A percentile compares a stretch with the other conserved stretches of the same genome.
These are phyloP conservation scores for Cladosporium sp. DNA, from an alignment of 2,329 filamentous ascomycete species.

Conservation along the genomic window DNA sequence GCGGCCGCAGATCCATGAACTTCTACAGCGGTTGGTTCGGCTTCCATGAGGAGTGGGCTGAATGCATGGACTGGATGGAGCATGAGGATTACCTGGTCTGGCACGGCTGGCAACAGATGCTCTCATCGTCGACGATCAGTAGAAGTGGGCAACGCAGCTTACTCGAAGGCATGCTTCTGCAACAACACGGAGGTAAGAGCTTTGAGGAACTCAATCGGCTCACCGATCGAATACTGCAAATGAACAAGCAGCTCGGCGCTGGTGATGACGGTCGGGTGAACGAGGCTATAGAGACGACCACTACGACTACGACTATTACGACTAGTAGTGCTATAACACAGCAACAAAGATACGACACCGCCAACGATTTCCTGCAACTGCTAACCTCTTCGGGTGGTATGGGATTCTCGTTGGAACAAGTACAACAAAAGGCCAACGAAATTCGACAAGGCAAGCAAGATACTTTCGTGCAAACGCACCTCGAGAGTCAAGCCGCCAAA, in stretches of 20 bases:
- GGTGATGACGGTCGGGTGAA: slow-evolving; percentile 9
- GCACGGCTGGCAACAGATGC: slow-evolving; percentile 9
- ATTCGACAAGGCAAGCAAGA: slow-evolving; percentile 5
- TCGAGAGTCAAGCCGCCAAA: not conserved
- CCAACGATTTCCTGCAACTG: slow-evolving; percentile 4
- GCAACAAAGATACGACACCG: slow-evolving; percentile 4
- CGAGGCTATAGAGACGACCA: not conserved
- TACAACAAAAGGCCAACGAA: not conserved
- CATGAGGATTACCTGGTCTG: slow-evolving; percentile 4
- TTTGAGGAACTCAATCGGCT: not conserved
- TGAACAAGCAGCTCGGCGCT: slow-evolving; percentile 1
- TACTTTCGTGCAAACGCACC: not conserved
- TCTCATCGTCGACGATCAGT: not conserved
- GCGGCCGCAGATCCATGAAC: not conserved
- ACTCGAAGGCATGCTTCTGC: slow-evolving; percentile 1
- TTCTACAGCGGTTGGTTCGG: slow-evolving; percentile 6
- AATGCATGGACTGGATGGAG: slow-evolving; percentile 9
- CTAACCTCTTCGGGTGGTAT: not conserved
- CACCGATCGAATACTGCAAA: slow-evolving; percentile 6
- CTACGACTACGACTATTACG: slow-evolving; percentile 4
- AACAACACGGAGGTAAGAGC: not conserved
- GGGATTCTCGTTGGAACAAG: slow-evolving; percentile 8
- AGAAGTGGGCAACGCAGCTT: not conserved
- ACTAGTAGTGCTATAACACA: not conserved
- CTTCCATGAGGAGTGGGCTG: not conserved